Percentiles rank a stretch among this genome's conserved stretches.
These are phyloP conservation scores for Pyrenochaeta sp. DNA, from an alignment of 2,329 filamentous ascomycete species.

Conservation along the genomic window DNA sequence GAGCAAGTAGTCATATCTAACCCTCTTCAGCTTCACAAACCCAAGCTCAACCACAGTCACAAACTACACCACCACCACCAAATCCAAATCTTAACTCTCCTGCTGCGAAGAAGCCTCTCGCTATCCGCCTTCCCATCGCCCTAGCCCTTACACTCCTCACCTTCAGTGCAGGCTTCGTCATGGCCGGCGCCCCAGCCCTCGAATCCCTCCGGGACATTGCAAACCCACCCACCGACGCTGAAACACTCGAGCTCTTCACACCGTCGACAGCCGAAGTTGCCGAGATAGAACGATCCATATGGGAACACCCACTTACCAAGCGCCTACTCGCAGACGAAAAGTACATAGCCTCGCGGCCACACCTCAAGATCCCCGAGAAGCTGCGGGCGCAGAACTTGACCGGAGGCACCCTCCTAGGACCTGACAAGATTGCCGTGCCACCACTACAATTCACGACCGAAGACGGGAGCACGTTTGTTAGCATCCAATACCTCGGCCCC, in stretches of 20 bases:
- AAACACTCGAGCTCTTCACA: constrained; percentile 74
- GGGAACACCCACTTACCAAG: constrained; percentile 76
- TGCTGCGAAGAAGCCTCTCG: constrained; percentile 22
- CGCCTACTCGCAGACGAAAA: constrained; percentile 72
- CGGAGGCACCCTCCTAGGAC: constrained; percentile 78
- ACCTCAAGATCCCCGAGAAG: constrained; percentile 80
- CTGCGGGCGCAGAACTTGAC: constrained; percentile 81
- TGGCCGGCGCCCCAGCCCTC: constrained; percentile 64
- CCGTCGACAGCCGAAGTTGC: constrained; percentile 58
- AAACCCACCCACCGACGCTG: constrained; percentile 71
- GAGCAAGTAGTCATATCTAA: constrained; percentile 6
- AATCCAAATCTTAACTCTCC: constrained; percentile 2
- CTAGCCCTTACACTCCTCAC: constrained; percentile 58
- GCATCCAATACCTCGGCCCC: constrained; percentile 78
- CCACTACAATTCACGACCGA: constrained; percentile 73
- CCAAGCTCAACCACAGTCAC: constrained; percentile 16
- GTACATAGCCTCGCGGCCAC: constrained; percentile 80
- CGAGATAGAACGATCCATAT: constrained; percentile 77
- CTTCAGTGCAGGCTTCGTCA: constrained; percentile 64
- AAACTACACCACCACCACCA: constrained; percentile 11
- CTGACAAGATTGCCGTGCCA: constrained; percentile 79
- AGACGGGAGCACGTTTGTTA: constrained; percentile 66
- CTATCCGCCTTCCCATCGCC: constrained; percentile 53
- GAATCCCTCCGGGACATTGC: constrained; percentile 59
- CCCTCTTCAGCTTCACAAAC: constrained; percentile 14